A percentile compares a stretch with the other conserved stretches of the same genome.
Evolutionary conservation across 345 rosid genomes (phyloP).

Genomic region (Eutrema heterophyllum): DNA sequence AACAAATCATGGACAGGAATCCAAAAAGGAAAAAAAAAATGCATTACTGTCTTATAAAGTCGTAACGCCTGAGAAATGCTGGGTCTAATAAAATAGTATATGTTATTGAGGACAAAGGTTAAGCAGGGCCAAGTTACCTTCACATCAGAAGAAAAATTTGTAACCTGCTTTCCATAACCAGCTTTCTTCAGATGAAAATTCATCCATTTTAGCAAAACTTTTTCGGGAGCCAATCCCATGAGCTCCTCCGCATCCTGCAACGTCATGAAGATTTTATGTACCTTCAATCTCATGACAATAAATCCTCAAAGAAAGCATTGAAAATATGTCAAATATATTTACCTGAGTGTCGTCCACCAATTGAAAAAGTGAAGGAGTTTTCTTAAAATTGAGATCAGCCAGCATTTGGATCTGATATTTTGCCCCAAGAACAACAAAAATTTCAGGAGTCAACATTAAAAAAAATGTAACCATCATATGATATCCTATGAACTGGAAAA

Average conservation of each 20-base stretch:
- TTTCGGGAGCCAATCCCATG: constrained; percentile 84
- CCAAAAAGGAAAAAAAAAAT: neutral
- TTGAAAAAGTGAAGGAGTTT: constrained; percentile 92
- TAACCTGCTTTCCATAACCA: constrained; percentile 82
- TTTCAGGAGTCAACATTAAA: constrained; percentile 1
- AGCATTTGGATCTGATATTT: constrained; percentile 77
- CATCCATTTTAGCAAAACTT: constrained; percentile 97
- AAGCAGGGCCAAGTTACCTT: constrained; percentile 52
- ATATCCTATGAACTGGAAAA: neutral
- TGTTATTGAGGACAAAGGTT: neutral
- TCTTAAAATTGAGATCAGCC: constrained; percentile 90
- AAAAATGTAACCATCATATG: neutral
- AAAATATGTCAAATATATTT: neutral
- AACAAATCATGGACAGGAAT: neutral
- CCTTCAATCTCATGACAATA: constrained; percentile 3
- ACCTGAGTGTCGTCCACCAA: constrained; percentile 82
- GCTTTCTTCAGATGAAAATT: constrained; percentile 93
- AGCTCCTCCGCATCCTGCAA: constrained; percentile 97
- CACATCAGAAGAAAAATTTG: constrained; percentile 90
- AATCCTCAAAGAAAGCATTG: neutral
- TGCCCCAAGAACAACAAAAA: constrained; percentile 17
- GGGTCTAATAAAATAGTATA: neutral
- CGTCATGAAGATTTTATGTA: neutral
- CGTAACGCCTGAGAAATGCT: neutral
- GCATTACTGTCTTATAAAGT: neutral